These are phyloP conservation scores for Phytophthora pini DNA, from an alignment of 352 stramenopile genomes.

Conservation along the genomic window DNA sequence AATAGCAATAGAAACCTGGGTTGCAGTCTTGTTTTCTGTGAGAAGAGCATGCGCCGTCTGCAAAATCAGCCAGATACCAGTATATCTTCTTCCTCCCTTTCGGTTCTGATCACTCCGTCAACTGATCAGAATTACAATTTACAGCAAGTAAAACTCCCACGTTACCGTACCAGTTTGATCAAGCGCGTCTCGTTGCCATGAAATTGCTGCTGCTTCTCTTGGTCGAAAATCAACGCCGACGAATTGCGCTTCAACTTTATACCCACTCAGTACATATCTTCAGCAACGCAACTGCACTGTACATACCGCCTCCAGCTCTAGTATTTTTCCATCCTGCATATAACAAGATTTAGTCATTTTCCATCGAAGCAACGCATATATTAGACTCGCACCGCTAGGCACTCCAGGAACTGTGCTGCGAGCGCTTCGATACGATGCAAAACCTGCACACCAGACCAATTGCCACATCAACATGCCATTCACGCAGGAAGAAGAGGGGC, in stretches of 20 bases:
- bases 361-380: background rate
- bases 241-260: constrained; percentile 64
- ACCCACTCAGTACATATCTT: constrained; percentile 5
- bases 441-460: constrained; percentile 38
- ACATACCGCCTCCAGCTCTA: constrained; percentile 68
- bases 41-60: constrained; percentile 79
- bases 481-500: background rate
- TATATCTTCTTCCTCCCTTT: constrained; percentile 79
- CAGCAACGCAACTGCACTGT: background rate
- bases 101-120: constrained; percentile 47
- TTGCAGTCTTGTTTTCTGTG: constrained; percentile 79
- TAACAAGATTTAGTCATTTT: background rate
- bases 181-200: constrained; percentile 65
- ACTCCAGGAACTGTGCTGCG: constrained; percentile 61
- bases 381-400: constrained; percentile 41
- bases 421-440: constrained; percentile 67
- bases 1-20: constrained; percentile 53
- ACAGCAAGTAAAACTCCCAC: background rate
- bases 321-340: constrained; percentile 49
- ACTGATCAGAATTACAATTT: constrained; percentile 1
- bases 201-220: constrained; percentile 51
- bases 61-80: constrained; percentile 82
- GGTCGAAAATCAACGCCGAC: constrained; percentile 68
- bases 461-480: background rate
- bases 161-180: constrained; percentile 59